These are phyloP conservation scores for Lachnum nothofagi DNA, from an alignment of 2,329 filamentous ascomycete genomes.

Conservation along the genomic window DNA sequence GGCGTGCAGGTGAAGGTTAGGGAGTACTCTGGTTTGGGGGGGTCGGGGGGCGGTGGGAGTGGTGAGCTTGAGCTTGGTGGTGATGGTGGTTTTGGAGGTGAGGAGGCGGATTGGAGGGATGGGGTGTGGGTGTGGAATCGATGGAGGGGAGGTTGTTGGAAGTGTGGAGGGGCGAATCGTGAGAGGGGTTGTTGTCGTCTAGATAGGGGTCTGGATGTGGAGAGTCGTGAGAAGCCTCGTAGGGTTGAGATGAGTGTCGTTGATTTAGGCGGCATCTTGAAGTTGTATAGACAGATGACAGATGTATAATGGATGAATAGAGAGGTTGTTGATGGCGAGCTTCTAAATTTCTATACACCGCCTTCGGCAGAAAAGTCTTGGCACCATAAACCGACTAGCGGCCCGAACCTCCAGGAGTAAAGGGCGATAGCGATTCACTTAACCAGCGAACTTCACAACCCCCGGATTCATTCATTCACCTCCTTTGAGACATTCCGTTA, in stretches of 20 bases:
- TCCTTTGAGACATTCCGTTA: too few species aligned
- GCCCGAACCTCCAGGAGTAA: neutral
- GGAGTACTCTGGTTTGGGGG: conserved; percentile 63
- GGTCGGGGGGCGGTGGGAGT: neutral
- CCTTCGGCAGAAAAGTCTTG: neutral
- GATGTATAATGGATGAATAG: neutral
- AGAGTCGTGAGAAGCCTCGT: neutral
- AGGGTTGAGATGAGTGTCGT: conserved; percentile 2
- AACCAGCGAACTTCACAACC: neutral
- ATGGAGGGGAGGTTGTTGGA: neutral
- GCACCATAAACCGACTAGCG: neutral
- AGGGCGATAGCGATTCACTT: neutral
- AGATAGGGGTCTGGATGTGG: neutral
- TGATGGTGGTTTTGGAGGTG: neutral
- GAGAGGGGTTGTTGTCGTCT: neutral
- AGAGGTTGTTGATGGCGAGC: neutral
- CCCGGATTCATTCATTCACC: neutral
- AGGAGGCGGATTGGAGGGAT: neutral
- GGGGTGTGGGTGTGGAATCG: neutral
- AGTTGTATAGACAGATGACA: neutral
- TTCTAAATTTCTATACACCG: neutral
- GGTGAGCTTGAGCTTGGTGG: too few species aligned
- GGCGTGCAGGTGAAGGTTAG: conserved; percentile 90
- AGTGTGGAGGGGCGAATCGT: conserved; percentile 1
- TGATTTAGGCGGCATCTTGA: conserved; percentile 6